phyloP scores from a whole-genome alignment of 2,329 filamentous ascomycete species.

The Mycocentrospora acerina region DNA sequence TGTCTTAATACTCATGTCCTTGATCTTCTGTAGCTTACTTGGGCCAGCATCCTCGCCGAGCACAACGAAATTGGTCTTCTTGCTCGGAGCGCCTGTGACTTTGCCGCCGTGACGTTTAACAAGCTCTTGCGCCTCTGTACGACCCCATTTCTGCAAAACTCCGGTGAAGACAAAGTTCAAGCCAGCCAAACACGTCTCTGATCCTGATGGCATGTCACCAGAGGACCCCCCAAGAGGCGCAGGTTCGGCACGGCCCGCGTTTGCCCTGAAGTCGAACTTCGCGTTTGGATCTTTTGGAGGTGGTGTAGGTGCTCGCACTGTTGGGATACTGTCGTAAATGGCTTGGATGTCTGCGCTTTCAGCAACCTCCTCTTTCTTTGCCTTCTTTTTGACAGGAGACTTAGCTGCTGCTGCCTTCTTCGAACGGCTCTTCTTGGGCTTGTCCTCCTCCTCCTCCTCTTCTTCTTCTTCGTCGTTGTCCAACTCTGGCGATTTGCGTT shows the following conservation, averaged over 20 bases:
- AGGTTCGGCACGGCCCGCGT: slow-evolving; percentile 60
- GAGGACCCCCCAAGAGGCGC: slow-evolving; percentile 63
- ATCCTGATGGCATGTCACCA: slow-evolving; percentile 74
- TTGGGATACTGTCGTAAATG: slow-evolving; percentile 86
- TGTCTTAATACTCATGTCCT: slow-evolving; percentile 76
- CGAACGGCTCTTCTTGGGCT: slow-evolving; percentile 58
- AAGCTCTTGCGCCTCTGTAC: slow-evolving; percentile 80
- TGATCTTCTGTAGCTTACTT: slow-evolving; percentile 87
- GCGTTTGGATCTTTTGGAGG: slow-evolving; percentile 66
- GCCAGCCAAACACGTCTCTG: slow-evolving; percentile 86
- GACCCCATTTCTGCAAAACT: slow-evolving; percentile 73
- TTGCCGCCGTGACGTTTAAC: slow-evolving; percentile 96
- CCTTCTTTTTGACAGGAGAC: slow-evolving; percentile 57
- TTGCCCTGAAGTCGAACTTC: slow-evolving; percentile 77
- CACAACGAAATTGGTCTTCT: slow-evolving; percentile 92
- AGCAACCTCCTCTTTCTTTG: slow-evolving; percentile 65
- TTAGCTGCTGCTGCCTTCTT: slow-evolving; percentile 47
- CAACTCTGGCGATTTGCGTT: slow-evolving; percentile 59
- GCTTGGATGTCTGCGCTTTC: slow-evolving; percentile 75
- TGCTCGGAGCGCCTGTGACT: slow-evolving; percentile 79
- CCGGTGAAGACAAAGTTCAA: slow-evolving; percentile 96
- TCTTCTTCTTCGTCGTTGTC: slow-evolving; percentile 57
- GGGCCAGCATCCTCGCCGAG: slow-evolving; percentile 89
- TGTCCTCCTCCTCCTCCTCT: slow-evolving; percentile 53
- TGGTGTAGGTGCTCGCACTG: slow-evolving; percentile 78